phyloP scores from a whole-genome alignment of 2,329 filamentous ascomycete species.

The Alternaria triticina region DNA sequence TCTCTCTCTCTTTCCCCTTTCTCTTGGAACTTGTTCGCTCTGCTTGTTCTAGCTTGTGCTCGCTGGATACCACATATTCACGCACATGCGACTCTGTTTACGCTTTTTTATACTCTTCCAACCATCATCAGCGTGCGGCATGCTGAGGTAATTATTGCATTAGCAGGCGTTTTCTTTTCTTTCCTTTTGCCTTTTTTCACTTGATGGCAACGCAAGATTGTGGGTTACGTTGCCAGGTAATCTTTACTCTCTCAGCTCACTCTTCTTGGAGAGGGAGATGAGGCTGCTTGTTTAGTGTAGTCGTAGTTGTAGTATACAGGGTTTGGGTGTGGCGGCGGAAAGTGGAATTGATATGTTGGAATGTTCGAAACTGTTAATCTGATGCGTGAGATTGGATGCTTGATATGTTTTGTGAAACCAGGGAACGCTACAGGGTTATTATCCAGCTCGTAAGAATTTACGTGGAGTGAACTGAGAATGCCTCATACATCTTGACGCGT shows the following conservation, averaged over 20 bases:
- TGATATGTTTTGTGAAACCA: not conserved
- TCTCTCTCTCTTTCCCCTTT: not conserved
- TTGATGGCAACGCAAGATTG: not conserved
- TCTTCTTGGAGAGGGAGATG: not conserved
- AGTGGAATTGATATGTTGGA: slow-evolving; percentile 3
- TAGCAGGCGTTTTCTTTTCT: slow-evolving; percentile 2
- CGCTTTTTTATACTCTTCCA: not conserved
- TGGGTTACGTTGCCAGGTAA: slow-evolving; percentile 1
- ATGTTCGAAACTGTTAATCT: not conserved
- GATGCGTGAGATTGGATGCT: not conserved
- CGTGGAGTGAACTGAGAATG: not conserved
- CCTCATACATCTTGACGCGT: accelerated
- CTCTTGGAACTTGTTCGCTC: not conserved
- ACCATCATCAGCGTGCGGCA: slow-evolving; percentile 4
- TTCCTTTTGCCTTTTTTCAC: not conserved
- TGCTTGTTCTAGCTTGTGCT: not conserved
- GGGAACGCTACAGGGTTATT: too few relatives aligned
- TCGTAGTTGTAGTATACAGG: not conserved
- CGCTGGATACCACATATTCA: slow-evolving; percentile 8
- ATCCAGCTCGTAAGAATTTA: too few relatives aligned
- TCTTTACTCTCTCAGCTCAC: slow-evolving; percentile 1
- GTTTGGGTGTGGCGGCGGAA: not conserved
- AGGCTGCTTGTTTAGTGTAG: not conserved
- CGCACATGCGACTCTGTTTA: not conserved
- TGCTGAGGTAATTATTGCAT: slow-evolving; percentile 13